Base-by-base conservation (phyloP, 805 yeast genomes). In the Hemisphaericaspora nanyangensis region DNA sequence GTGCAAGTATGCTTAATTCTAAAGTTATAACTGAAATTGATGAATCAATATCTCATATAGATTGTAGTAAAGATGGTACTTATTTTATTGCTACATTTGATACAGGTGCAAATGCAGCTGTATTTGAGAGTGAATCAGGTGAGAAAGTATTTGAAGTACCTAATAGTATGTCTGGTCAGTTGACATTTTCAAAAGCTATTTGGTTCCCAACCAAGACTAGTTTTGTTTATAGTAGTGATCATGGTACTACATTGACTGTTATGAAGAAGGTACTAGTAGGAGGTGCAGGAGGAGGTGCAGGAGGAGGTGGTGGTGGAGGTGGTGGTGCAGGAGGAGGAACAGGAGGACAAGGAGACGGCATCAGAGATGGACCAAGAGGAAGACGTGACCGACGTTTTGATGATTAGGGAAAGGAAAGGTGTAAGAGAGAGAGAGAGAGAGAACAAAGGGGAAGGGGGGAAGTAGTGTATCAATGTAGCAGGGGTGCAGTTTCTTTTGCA, bases 71-170 rank as follows among this genome's bases (percentile, higher is more conserved):
- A 35, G 82, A 77, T 45, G 79, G 80, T 2, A 50, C 60, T 4
- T 66, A 55, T 40, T 37, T 79, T 4, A 75, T 72, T 2, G 64
- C 70, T 7, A 64, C 74, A 0, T 72, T 60, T 44, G 78, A 70
- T 34, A 59, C 61, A 6, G 60, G 60, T n/a, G 54, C 61, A n/a
- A 63, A 70, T 35, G 56, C 68, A 4, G 63, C 58, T 16, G 59
- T 78, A 11, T 72, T 55, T 31, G 70, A 70, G 29, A 51, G 50
- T 13, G 60, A 52, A 2, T 42, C 60, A 0, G 41, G 51, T 7
- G 53, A 51, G 17, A 58, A 59, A 35, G 54, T 66, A 31, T 56
- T 49, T 44, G 70, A 58, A 45, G 51, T 56, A 4, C 56, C 58
- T 3, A 57, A 60, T 35, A 56, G 63, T 41, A 35, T 37, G 7